Evolutionary conservation across 768 basidiomycete species (phyloP), one percentile per base, ranked within the genome.

Genomic region (Mycena haematopus): DNA sequence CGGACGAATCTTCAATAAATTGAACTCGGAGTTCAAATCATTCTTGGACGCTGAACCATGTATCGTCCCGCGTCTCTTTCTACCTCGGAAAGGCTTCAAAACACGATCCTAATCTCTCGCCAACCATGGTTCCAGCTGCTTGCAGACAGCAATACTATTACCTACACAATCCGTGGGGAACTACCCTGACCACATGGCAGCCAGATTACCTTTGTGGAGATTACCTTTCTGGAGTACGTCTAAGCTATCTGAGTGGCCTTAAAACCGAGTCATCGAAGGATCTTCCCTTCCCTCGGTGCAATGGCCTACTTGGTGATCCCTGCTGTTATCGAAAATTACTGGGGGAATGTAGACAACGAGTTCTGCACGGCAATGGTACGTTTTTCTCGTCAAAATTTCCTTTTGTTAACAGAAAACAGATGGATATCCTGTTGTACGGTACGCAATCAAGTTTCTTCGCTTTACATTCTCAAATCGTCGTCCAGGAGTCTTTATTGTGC

Each of bases 291-390:
- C 29, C 22, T 38, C 1, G 9, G 3, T n/a, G 9, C n/a, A 33
- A 63, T 63, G 62, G 21, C 56, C n/a, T 59, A 64, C 52, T 25
- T 9, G n/a, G 57, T 59, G 36, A 38, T 49, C 22, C 51, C 62
- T 22, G 5, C 13, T 13, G 31, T 33, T 13, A 58, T 58, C 47
- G 52, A 54, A 2, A 55, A 58, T 15, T 64, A 58, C 40, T 55
- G 56, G 52, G 38, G 19, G 1, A 47, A 24, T 11, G 35, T 55
- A 17, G 17, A 42, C 14, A 24, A 64, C 6, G 57, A 64, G 54
- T 6, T 64, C 6, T 54, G 52, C 47, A 64, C 62, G 7, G 53
- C 36, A 24, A 10, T 22, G 31, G 62, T 59, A 31, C 24, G 56
- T 47, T n/a, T 19, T 21, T 10, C 6, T 2, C 10, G 15, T 6